Evolutionary conservation across 2,329 filamentous ascomycete species (phyloP).

Genomic region (Penicillium freii): DNA sequence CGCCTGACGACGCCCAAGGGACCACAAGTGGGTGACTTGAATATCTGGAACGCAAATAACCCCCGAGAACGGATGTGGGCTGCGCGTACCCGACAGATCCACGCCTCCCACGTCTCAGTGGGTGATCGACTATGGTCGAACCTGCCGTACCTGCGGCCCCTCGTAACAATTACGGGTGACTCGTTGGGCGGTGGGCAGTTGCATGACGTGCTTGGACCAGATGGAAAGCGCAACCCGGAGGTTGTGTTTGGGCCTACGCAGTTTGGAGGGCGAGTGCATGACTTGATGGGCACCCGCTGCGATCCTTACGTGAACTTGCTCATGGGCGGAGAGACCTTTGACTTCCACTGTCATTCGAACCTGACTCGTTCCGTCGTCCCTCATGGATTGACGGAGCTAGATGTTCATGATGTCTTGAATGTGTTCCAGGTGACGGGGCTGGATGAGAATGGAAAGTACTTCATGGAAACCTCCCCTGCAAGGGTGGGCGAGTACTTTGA

Average conservation of each 20-base stretch:
- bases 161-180: constrained; percentile 69
- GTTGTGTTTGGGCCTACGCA: constrained; percentile 41
- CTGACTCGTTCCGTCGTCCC: constrained; percentile 69
- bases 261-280: constrained; percentile 68
- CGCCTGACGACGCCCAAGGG: constrained; percentile 73
- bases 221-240: constrained; percentile 41
- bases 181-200: constrained; percentile 51
- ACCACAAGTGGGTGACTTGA: constrained; percentile 79
- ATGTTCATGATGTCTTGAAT: constrained; percentile 83
- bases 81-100: constrained; percentile 71
- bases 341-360: constrained; percentile 84
- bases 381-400: constrained; percentile 66
- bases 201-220: constrained; percentile 36
- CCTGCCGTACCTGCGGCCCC: constrained; percentile 71
- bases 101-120: constrained; percentile 69
- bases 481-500: constrained; percentile 59
- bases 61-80: constrained; percentile 83
- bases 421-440: constrained; percentile 82
- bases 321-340: constrained; percentile 67
- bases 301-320: constrained; percentile 80
- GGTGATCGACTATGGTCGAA: constrained; percentile 75
- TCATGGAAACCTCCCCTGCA: constrained; percentile 60
- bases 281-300: constrained; percentile 77
- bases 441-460: constrained; percentile 69
- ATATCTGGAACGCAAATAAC: constrained; percentile 75